Base-by-base conservation (phyloP, 805 yeast genomes). In the Kodamaea neixiangensis region DNA sequence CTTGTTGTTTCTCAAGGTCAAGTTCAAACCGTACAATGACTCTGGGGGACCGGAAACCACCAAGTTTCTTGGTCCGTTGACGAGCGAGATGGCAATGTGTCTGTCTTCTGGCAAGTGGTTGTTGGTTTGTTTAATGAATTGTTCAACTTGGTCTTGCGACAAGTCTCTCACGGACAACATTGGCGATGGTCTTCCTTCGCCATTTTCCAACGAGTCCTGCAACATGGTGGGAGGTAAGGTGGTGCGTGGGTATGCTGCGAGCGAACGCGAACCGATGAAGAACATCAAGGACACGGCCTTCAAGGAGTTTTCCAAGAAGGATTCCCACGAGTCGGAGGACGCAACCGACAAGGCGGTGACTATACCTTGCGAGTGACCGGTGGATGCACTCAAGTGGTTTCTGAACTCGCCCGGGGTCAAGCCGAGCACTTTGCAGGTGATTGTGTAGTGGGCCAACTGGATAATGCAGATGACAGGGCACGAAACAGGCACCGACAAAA, bases 31-130 rank as follows among this genome's bases (percentile, higher is more conserved):
- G 63, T 93, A 94, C 55, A 94, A 78, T 2, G 98, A 91, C 79
- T 92, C 97, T 51, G 99, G 98, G 45, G 98, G 99, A 69, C 99
- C 99, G 18, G 96, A 83, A 44, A 93, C 91, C 51, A 94, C 99
- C 75, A 91, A 80, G 72, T 91, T 89, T 76, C 97, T 83, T 44
- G 97, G 97, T 69, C 99, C 99, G 67, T 94, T 94, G 61, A 92
- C 80, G 68, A 94, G 82, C 40, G 98, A 91, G 57, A 94, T 85
- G 54, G 86, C 89, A 64, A 94, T 86, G 66, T 90, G 97, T 73
- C 89, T 90, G 62, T 89, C 97, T 48, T 77, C 75, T 60, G 99
- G 97, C 74, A 94, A 81, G 74, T 92, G 98, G 66, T 87, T 83
- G 75, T 94, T 94, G 53, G 99, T 94, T 69, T 82, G 83, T 55